Evolutionary conservation across 495 filamentous ascomycete species (phyloP).

Genomic region (Neurospora sp.): DNA sequence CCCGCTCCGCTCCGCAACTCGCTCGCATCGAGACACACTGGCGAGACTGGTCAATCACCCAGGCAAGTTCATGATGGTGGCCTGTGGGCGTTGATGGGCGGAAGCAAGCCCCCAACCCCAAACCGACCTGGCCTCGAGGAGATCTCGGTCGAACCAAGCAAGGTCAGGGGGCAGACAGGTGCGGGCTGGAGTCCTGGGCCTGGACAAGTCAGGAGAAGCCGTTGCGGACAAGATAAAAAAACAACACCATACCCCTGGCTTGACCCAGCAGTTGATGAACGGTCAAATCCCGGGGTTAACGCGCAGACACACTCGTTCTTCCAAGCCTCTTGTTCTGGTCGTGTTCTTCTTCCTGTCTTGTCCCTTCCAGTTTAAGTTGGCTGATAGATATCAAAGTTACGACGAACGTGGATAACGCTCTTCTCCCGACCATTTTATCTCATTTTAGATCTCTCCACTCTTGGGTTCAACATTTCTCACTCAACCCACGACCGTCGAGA

Average conservation of each 20-base stretch:
- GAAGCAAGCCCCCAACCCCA: background rate
- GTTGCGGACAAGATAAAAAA: background rate
- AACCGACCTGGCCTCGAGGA: background rate
- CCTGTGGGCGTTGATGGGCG: background rate
- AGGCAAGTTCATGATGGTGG: background rate
- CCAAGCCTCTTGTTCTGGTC: background rate
- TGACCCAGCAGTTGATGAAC: background rate
- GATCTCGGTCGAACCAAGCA: background rate
- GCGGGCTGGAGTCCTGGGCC: background rate
- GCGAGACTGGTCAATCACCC: background rate
- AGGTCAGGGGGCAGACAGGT: background rate
- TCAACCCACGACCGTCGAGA: background rate
- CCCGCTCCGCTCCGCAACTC: background rate
- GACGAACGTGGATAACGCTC: background rate
- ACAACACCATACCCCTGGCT: background rate
- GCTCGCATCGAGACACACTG: background rate
- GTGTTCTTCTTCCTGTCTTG: background rate
- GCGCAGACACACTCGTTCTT: background rate
- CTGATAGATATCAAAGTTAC: background rate
- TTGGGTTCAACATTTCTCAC: background rate
- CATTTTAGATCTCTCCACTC: background rate
- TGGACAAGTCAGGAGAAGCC: background rate
- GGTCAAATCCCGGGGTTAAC: background rate
- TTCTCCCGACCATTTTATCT: background rate
- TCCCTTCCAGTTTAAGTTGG: background rate